phyloP scores from a whole-genome alignment of 2,329 filamentous ascomycete species.

The Calonectria naviculata region DNA sequence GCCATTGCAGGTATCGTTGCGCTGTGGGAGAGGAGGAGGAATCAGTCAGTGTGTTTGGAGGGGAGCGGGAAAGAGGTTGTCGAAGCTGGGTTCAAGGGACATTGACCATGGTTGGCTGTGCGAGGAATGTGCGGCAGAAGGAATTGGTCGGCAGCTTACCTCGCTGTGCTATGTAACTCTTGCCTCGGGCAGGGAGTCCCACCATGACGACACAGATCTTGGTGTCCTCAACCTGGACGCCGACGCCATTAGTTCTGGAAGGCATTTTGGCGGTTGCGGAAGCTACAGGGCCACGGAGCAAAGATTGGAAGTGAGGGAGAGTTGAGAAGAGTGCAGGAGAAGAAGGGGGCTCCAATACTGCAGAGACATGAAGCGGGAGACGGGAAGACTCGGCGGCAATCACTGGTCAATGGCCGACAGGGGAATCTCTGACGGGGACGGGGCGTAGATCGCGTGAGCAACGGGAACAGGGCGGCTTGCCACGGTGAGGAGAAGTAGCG shows the following conservation, averaged over 20 bases:
- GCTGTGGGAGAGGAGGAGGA: slow-evolving; percentile 59
- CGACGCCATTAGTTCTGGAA: slow-evolving; percentile 70
- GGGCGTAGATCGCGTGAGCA: slow-evolving; percentile 25
- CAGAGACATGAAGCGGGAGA: slow-evolving; percentile 37
- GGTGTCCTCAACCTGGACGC: slow-evolving; percentile 92
- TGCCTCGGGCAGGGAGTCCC: slow-evolving; percentile 92
- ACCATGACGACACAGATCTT: slow-evolving; percentile 99
- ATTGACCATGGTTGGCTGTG: background rate
- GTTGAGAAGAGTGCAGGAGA: slow-evolving; percentile 22
- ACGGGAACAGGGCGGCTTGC: slow-evolving; percentile 27
- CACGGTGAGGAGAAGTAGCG: slow-evolving; percentile 28
- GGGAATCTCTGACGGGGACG: slow-evolving; percentile 12
- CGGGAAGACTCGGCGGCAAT: slow-evolving; percentile 15
- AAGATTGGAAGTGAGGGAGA: slow-evolving; percentile 2
- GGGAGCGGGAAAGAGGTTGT: background rate
- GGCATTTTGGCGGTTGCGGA: slow-evolving; percentile 51
- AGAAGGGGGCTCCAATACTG: slow-evolving; percentile 38
- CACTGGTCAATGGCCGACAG: slow-evolving; percentile 28
- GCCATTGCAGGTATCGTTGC: slow-evolving; percentile 95
- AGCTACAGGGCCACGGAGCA: slow-evolving; percentile 24
- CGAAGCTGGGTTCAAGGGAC: background rate
- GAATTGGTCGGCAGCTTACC: slow-evolving; percentile 63
- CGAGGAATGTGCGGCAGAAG: background rate
- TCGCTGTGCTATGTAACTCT: slow-evolving; percentile 98
- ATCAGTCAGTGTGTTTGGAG: slow-evolving; percentile 20